Percentiles rank a stretch among this genome's conserved stretches.
phyloP scores from a whole-genome alignment of 257 asterid genomes.

The Solanum ossicruentum region DNA sequence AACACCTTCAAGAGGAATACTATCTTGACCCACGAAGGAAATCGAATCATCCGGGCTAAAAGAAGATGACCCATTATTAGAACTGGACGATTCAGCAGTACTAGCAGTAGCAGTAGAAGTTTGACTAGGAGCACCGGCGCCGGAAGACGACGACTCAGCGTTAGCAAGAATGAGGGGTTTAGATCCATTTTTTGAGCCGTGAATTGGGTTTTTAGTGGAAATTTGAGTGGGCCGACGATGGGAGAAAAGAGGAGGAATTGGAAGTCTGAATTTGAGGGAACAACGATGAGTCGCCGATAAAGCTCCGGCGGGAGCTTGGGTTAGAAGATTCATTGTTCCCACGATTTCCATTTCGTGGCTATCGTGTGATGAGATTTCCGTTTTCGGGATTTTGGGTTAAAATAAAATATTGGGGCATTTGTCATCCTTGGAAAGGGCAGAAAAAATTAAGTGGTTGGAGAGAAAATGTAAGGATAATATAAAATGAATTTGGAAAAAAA shows the following conservation, averaged over 20 bases:
- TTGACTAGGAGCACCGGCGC: constrained; percentile 22
- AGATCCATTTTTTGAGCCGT: constrained; percentile 10
- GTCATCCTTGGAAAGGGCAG: not conserved
- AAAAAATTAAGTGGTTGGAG: not conserved
- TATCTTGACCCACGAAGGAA: constrained; percentile 40
- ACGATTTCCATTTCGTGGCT: not conserved
- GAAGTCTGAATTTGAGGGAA: constrained; percentile 54
- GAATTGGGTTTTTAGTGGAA: constrained; percentile 17
- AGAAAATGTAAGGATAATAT: not conserved
- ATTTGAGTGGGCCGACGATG: constrained; percentile 28
- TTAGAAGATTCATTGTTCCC: constrained; percentile 24
- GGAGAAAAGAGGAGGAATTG: constrained; percentile 55
- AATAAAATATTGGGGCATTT: not conserved
- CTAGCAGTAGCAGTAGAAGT: constrained; percentile 8
- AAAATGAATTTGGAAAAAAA: not conserved
- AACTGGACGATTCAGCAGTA: not conserved
- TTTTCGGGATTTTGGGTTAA: not conserved
- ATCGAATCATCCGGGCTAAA: constrained; percentile 10
- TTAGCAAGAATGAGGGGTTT: constrained; percentile 30
- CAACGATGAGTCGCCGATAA: constrained; percentile 42
- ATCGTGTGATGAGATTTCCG: not conserved
- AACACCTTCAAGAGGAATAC: constrained; percentile 69
- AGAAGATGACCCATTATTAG: not conserved
- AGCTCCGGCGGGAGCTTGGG: constrained; percentile 40
- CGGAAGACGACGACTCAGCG: constrained; percentile 25